A percentile compares a stretch with the other conserved stretches of the same genome.
Conservation (phyloP, 164 flowering plant genomes). For the Piper longum region DNA sequence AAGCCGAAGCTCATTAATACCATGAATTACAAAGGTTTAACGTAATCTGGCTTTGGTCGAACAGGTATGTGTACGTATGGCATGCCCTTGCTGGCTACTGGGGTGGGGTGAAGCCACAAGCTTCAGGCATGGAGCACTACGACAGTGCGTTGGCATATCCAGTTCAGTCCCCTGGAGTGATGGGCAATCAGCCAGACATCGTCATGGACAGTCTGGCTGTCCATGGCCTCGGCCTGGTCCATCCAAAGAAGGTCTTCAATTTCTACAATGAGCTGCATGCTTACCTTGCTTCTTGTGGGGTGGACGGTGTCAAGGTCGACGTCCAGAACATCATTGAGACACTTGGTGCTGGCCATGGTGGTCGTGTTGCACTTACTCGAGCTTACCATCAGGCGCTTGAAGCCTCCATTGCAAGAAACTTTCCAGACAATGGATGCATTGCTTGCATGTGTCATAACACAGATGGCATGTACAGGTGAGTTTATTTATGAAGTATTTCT, state of each 20-base stretch:
- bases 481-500: neutral
- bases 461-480: constrained; percentile 49
- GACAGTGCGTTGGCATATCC: constrained; percentile 71
- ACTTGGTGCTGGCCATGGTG: constrained; percentile 88
- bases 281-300: constrained; percentile 82
- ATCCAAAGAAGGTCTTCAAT: constrained; percentile 74
- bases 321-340: constrained; percentile 90
- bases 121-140: constrained; percentile 78
- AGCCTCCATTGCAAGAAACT: constrained; percentile 70
- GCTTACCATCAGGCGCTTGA: constrained; percentile 83
- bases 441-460: constrained; percentile 91
- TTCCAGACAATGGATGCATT: constrained; percentile 84
- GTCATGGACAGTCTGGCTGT: constrained; percentile 81
- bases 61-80: constrained; percentile 85
- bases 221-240: constrained; percentile 84
- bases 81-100: constrained; percentile 97
- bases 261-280: constrained; percentile 91
- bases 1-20: no score
- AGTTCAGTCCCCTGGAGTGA: constrained; percentile 69
- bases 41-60: no score
- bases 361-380: constrained; percentile 79
- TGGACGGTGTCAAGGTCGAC: constrained; percentile 94
- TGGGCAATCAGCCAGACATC: constrained; percentile 85
- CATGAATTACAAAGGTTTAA: no score
- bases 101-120: constrained; percentile 95